phyloP scores from a whole-genome alignment of 2,329 filamentous ascomycete species.

The Bipolaris victoriae region DNA sequence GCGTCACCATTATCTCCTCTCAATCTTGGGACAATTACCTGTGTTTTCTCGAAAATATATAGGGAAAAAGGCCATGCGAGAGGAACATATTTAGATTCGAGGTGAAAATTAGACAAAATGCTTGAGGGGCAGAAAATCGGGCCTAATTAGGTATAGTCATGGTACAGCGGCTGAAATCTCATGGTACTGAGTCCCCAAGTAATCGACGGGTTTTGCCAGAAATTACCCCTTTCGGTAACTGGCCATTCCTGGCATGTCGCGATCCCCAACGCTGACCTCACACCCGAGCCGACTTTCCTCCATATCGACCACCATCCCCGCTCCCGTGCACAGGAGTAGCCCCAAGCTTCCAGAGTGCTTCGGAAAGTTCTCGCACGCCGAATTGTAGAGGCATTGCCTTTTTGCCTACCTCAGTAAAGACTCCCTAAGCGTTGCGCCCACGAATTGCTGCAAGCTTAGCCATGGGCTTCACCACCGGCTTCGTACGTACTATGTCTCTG shows the following conservation, averaged over 20 bases:
- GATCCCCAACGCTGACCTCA: constrained; percentile 17
- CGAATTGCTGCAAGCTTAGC: constrained; percentile 12
- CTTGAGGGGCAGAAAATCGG: too few relatives aligned
- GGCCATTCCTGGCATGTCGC: constrained; percentile 11
- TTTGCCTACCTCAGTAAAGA: not conserved
- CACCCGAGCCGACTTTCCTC: constrained; percentile 7
- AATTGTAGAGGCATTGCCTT: constrained; percentile 15
- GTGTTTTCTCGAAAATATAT: too few relatives aligned
- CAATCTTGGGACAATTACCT: too few relatives aligned
- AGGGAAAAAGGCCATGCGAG: too few relatives aligned
- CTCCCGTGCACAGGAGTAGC: not conserved
- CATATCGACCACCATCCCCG: not conserved
- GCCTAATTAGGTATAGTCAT: too few relatives aligned
- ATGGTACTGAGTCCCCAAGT: too few relatives aligned
- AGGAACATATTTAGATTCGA: too few relatives aligned
- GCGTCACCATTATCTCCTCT: too few relatives aligned
- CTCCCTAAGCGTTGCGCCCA: not conserved
- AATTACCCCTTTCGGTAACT: constrained; percentile 10
- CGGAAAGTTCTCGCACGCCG: not conserved
- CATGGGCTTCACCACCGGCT: constrained; percentile 61
- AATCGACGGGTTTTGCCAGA: constrained; percentile 1
- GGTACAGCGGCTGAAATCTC: too few relatives aligned
- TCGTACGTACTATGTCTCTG: constrained; percentile 46
- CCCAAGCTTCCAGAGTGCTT: not conserved
- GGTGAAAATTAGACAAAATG: too few relatives aligned